Conservation (phyloP, 2,329 filamentous ascomycete species). For the Penicillium sp. region DNA sequence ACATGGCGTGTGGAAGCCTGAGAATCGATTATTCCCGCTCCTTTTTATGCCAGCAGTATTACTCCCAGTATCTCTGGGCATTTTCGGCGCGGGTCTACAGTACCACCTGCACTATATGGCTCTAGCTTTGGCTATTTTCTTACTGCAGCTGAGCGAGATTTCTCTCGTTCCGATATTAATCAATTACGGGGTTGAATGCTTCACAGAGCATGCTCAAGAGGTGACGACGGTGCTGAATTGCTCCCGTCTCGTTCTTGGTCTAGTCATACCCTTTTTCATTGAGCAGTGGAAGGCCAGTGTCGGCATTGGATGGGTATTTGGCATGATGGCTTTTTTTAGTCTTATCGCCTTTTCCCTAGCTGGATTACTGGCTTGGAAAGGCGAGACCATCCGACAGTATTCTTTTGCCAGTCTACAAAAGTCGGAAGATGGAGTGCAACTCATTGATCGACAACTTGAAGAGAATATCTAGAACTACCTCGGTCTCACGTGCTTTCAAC, state of each 20-base stretch:
- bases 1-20: slow-evolving; percentile 32
- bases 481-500: too few relatives aligned
- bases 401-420: slow-evolving; percentile 20
- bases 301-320: slow-evolving; percentile 39
- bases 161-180: slow-evolving; percentile 22
- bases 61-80: slow-evolving; percentile 29
- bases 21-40: slow-evolving; percentile 30
- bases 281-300: slow-evolving; percentile 35
- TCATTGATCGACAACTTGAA: too few relatives aligned
- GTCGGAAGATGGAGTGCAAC: slow-evolving; percentile 24
- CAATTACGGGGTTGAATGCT: slow-evolving; percentile 30
- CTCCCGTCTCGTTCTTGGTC: slow-evolving; percentile 34
- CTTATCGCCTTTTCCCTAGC: slow-evolving; percentile 22
- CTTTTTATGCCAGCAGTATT: slow-evolving; percentile 27
- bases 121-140: slow-evolving; percentile 37
- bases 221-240: slow-evolving; percentile 26
- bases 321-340: slow-evolving; percentile 39
- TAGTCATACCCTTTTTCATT: slow-evolving; percentile 40
- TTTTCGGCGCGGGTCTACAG: slow-evolving; percentile 38
- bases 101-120: slow-evolving; percentile 40
- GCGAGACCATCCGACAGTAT: slow-evolving; percentile 16
- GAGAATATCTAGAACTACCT: too few relatives aligned
- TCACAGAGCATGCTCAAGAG: slow-evolving; percentile 36
- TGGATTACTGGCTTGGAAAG: slow-evolving; percentile 26
- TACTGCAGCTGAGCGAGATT: slow-evolving; percentile 37